A percentile compares a stretch with the other conserved stretches of the same genome.
Evolutionary conservation across 331 rosid genomes (phyloP).

Genomic region (Malus hybrid): DNA sequence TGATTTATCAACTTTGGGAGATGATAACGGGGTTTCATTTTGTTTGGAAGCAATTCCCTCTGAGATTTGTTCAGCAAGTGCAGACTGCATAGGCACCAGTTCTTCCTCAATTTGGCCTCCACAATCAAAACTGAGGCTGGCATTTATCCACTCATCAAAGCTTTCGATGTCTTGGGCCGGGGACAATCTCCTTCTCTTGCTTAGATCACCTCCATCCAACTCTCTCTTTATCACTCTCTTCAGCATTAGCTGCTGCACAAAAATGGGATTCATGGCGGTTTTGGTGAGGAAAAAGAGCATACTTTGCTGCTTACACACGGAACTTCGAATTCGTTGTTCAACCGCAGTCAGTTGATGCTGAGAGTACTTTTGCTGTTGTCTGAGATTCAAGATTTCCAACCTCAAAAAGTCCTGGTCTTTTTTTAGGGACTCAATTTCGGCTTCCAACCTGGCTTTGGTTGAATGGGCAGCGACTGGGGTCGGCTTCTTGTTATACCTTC

Average conservation of each 20-base stretch:
- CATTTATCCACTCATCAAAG: constrained; percentile 10
- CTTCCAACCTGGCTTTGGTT: constrained; percentile 37
- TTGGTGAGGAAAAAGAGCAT: constrained; percentile 57
- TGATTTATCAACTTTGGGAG: constrained; percentile 21
- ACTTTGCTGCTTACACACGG: constrained; percentile 52
- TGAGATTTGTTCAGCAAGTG: constrained; percentile 25
- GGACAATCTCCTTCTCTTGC: constrained; percentile 49
- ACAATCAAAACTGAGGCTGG: constrained; percentile 5
- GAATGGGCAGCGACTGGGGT: constrained; percentile 3
- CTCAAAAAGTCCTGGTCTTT: constrained; percentile 48
- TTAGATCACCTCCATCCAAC: constrained; percentile 32
- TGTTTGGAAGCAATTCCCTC: constrained; percentile 13
- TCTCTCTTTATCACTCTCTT: constrained; percentile 37
- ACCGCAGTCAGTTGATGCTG: constrained; percentile 32
- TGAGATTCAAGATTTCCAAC: constrained; percentile 56
- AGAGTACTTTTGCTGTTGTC: constrained; percentile 51
- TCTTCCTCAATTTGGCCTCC: constrained; percentile 8
- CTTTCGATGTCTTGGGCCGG: constrained; percentile 19
- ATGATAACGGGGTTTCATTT: constrained; percentile 6
- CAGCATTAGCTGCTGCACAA: constrained; percentile 38
- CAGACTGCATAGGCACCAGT: constrained; percentile 29
- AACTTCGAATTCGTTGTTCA: constrained; percentile 43
- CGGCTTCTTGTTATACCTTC: constrained; percentile 39
- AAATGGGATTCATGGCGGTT: constrained; percentile 33
- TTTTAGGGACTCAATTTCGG: constrained; percentile 51